A percentile compares a stretch with the other conserved stretches of the same genome.
phyloP scores from a whole-genome alignment of 2,329 filamentous ascomycete species.

The Blumeriella jaapii region DNA sequence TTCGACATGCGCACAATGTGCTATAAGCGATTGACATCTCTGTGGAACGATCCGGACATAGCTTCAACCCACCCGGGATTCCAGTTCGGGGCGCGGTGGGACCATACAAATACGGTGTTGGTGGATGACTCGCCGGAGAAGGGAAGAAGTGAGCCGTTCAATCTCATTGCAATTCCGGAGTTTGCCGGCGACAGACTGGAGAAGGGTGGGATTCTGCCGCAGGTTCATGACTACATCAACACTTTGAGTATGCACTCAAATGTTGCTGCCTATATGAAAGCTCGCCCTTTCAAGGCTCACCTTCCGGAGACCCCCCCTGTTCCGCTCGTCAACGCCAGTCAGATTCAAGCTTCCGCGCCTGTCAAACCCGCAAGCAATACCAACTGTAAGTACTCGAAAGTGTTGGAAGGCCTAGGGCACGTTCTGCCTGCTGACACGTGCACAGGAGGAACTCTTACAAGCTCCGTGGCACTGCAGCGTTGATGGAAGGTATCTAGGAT shows the following conservation, averaged over 20 bases:
- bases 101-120: conserved; percentile 72
- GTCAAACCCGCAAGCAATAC: background rate
- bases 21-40: conserved; percentile 68
- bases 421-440: background rate
- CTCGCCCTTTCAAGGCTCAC: conserved; percentile 34
- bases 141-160: conserved; percentile 70
- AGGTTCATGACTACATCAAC: conserved; percentile 52
- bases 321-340: background rate
- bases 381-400: background rate
- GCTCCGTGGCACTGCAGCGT: no score
- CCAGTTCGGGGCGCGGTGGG: conserved; percentile 43
- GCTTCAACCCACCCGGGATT: conserved; percentile 34
- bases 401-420: no score
- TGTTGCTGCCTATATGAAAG: conserved; percentile 49
- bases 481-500: no score
- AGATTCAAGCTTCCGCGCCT: background rate
- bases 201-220: conserved; percentile 35
- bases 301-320: background rate
- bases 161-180: conserved; percentile 71
- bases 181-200: conserved; percentile 44
- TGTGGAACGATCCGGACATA: conserved; percentile 52
- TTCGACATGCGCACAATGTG: conserved; percentile 67
- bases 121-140: conserved; percentile 81
- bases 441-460: background rate
- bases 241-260: conserved; percentile 41